Percentiles rank a stretch among this genome's conserved stretches.
These are phyloP conservation scores for Xylaria bambusicola DNA, from an alignment of 495 filamentous ascomycete genomes.

Conservation along the genomic window DNA sequence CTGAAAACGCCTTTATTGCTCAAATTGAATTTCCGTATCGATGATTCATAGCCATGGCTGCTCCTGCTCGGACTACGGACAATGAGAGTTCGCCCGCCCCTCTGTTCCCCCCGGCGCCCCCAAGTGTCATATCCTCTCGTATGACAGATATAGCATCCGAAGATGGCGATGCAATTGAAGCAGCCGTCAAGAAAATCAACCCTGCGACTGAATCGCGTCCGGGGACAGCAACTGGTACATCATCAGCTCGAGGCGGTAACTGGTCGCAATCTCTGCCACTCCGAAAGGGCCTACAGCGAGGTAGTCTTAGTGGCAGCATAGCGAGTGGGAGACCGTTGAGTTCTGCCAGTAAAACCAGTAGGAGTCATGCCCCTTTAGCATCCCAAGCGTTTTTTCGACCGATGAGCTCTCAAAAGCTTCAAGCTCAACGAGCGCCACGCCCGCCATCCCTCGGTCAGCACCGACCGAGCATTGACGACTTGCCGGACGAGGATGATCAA, in stretches of 20 bases:
- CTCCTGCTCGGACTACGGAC: constrained; percentile 35
- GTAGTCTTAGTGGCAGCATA: constrained; percentile 43
- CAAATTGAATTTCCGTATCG: neutral
- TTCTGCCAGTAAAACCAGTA: constrained; percentile 70
- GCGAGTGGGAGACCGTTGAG: constrained; percentile 59
- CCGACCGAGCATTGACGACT: constrained; percentile 39
- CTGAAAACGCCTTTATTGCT: neutral
- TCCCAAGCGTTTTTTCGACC: constrained; percentile 92
- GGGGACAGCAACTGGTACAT: constrained; percentile 49
- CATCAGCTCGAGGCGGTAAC: constrained; percentile 48
- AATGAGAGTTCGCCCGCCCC: constrained; percentile 42
- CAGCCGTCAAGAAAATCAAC: constrained; percentile 34
- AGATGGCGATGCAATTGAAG: constrained; percentile 43
- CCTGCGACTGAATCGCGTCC: constrained; percentile 53
- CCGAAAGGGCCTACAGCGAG: constrained; percentile 44
- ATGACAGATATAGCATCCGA: constrained; percentile 77
- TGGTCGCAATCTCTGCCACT: constrained; percentile 53
- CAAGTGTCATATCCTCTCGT: constrained; percentile 78
- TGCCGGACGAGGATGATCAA: constrained; percentile 36
- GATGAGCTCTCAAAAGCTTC: constrained; percentile 94
- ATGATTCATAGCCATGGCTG: constrained; percentile 32
- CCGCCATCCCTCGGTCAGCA: constrained; percentile 41
- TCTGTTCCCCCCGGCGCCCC: constrained; percentile 47
- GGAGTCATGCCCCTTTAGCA: constrained; percentile 86
- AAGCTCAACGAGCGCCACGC: constrained; percentile 72